Percentiles rank a stretch among this genome's conserved stretches.
These are phyloP conservation scores for Chenopodium suecicum DNA, from an alignment of 148 eudicot genomes.

Conservation along the genomic window DNA sequence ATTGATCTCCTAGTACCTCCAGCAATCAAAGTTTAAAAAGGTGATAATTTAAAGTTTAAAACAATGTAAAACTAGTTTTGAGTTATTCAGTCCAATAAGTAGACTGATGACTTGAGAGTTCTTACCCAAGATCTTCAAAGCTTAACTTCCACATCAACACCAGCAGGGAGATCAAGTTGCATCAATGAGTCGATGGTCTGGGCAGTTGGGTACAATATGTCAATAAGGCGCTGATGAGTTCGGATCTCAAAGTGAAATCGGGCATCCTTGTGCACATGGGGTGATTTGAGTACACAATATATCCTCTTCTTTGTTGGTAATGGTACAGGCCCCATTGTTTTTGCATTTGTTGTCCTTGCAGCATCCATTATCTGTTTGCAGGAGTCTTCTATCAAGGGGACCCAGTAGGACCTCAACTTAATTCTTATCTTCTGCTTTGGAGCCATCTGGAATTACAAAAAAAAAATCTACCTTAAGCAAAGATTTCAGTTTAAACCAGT, in stretches of 20 bases:
- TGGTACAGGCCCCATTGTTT: slow-evolving; percentile 97
- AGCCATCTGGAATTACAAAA: slow-evolving; percentile 26
- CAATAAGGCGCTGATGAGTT: slow-evolving; percentile 92
- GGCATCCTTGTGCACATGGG: slow-evolving; percentile 95
- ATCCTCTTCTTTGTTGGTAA: slow-evolving; percentile 83
- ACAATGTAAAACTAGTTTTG: no score
- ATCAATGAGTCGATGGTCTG: slow-evolving; percentile 92
- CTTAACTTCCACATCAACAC: slow-evolving; percentile 97
- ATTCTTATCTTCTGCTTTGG: slow-evolving; percentile 90
- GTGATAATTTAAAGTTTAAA: neutral
- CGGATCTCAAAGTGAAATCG: slow-evolving; percentile 96
- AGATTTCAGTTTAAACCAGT: neutral
- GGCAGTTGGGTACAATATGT: slow-evolving; percentile 89
- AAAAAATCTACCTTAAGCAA: neutral
- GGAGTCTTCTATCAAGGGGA: slow-evolving; percentile 84
- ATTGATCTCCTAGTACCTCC: neutral
- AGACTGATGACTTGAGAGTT: slow-evolving; percentile 3
- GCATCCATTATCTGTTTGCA: slow-evolving; percentile 97
- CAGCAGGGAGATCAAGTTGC: slow-evolving; percentile 97
- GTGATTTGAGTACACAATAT: slow-evolving; percentile 89
- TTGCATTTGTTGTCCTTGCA: slow-evolving; percentile 80
- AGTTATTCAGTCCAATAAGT: neutral
- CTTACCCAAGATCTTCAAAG: slow-evolving; percentile 48
- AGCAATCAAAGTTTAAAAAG: neutral
- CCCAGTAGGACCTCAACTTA: slow-evolving; percentile 89